Evolutionary conservation across 495 filamentous ascomycete species (phyloP).

Genomic region (Penicillium steckii): DNA sequence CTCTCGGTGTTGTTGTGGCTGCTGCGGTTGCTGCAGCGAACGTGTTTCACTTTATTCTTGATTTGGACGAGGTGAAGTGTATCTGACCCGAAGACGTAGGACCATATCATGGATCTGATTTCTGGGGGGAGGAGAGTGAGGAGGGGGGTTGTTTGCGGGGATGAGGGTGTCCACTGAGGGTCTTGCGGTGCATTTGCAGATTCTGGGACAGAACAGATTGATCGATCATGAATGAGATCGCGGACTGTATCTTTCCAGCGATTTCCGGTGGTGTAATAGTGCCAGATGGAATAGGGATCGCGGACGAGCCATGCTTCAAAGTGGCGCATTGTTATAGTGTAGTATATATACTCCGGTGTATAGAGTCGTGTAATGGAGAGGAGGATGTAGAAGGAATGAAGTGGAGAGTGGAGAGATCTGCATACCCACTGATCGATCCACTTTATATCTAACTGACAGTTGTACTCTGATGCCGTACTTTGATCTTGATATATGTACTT

Average conservation of each 20-base stretch:
- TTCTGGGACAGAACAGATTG: constrained; percentile 39
- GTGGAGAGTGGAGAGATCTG: neutral
- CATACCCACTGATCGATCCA: no score
- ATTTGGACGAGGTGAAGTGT: constrained; percentile 42
- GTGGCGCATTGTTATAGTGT: constrained; percentile 46
- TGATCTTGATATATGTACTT: no score
- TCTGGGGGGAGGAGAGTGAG: constrained; percentile 46
- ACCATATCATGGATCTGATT: constrained; percentile 56
- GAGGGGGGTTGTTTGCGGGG: constrained; percentile 12
- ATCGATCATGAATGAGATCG: constrained; percentile 36
- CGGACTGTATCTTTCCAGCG: constrained; percentile 44
- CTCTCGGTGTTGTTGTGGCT: neutral
- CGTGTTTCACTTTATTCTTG: constrained; percentile 42
- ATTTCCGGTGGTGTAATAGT: constrained; percentile 43
- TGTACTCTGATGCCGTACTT: no score
- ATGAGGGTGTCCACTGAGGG: neutral
- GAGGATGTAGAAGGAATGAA: no score
- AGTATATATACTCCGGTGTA: neutral
- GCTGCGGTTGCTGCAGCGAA: constrained; percentile 27
- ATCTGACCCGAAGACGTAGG: constrained; percentile 48
- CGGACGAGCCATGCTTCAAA: constrained; percentile 47
- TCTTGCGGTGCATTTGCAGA: no score
- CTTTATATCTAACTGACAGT: no score
- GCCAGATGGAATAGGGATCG: constrained; percentile 47
- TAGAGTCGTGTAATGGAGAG: neutral